These are phyloP conservation scores for Lactarius sp. DNA, from an alignment of 768 basidiomycete species.

Conservation along the genomic window DNA sequence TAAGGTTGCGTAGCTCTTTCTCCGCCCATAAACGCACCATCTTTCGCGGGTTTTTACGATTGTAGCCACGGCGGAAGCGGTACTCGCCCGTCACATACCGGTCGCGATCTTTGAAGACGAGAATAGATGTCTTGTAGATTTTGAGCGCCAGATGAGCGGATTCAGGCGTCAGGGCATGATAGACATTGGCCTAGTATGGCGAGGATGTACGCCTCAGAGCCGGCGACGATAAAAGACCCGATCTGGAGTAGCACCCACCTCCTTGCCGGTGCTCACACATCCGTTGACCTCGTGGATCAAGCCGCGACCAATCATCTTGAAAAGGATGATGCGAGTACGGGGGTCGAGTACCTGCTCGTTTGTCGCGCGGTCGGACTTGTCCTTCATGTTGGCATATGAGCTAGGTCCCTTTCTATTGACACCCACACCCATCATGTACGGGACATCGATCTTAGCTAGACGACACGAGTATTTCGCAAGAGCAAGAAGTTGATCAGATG, in stretches of 20 bases:
- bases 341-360: conserved; percentile 96
- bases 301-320: conserved; percentile 93
- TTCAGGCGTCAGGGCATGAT: conserved; percentile 69
- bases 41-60: conserved; percentile 88
- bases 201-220: neutral
- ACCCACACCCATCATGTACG: conserved; percentile 63
- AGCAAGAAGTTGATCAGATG: conserved; percentile 66
- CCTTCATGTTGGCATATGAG: conserved; percentile 83
- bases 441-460: conserved; percentile 67
- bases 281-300: conserved; percentile 89
- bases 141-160: conserved; percentile 79
- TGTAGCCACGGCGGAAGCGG: conserved; percentile 88
- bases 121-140: conserved; percentile 97
- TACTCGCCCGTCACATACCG: conserved; percentile 94
- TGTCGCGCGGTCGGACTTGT: conserved; percentile 95
- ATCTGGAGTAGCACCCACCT: conserved; percentile 47
- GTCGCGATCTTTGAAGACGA: conserved; percentile 96
- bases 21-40: conserved; percentile 99
- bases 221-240: neutral
- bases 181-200: conserved; percentile 80
- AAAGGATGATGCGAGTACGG: conserved; percentile 87
- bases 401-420: conserved; percentile 92
- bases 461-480: conserved; percentile 74
- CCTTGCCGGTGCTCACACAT: conserved; percentile 97
- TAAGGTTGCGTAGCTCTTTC: conserved; percentile 96